These are phyloP conservation scores for Hypoxylon sp. DNA, from an alignment of 2,329 filamentous ascomycete species.

Conservation along the genomic window DNA sequence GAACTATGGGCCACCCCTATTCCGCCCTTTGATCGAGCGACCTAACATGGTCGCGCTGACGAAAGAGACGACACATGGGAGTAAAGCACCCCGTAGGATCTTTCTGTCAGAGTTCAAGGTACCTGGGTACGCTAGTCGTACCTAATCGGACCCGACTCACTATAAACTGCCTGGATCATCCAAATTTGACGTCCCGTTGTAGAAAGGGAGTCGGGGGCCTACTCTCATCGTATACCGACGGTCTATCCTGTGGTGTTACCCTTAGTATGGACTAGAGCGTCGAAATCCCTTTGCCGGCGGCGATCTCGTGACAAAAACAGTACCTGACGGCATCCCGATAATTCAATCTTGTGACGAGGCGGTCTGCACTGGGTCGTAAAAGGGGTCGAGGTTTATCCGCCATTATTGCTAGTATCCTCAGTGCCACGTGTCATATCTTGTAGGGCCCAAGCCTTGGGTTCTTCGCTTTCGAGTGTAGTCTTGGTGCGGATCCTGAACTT, in stretches of 20 bases:
- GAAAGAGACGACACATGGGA: background rate
- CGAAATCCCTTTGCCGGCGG: background rate
- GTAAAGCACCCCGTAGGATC: background rate
- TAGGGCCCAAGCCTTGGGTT: background rate
- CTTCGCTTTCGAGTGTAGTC: slow-evolving; percentile 4
- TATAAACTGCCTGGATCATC: no score
- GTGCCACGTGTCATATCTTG: background rate
- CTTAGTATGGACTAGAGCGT: background rate
- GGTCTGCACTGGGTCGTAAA: background rate
- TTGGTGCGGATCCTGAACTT: slow-evolving; percentile 9
- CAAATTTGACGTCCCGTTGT: no score
- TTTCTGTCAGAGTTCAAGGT: background rate
- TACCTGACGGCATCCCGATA: background rate
- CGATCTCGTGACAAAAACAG: background rate
- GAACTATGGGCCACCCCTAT: background rate
- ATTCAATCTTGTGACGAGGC: background rate
- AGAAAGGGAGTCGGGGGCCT: no score
- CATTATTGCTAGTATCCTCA: background rate
- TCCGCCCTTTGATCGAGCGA: background rate
- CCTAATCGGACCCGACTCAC: background rate
- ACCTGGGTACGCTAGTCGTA: background rate
- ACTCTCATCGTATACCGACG: background rate
- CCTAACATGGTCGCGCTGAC: background rate
- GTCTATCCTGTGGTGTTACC: background rate
- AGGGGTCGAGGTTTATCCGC: background rate